Base-by-base conservation (phyloP, 495 filamentous ascomycete species). In the Umbilicaria muhlenbergii region DNA sequence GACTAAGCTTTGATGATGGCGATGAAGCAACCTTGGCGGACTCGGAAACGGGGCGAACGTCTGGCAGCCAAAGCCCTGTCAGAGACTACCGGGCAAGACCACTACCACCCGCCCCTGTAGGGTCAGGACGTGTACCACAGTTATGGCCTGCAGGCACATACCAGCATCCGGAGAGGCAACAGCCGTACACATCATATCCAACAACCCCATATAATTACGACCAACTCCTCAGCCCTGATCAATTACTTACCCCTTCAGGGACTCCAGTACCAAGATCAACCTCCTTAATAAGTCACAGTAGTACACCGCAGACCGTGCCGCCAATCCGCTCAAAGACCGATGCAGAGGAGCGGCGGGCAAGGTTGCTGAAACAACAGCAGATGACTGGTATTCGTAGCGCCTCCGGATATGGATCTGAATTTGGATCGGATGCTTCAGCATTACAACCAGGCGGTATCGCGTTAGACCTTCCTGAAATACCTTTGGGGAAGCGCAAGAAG, bases 321-420 rank as follows among this genome's bases (percentile, higher is more conserved):
- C 87, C 88, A 32, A 81, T 83, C 34, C 77, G 91, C 46, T 94
- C 91, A 5, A 86, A 94, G 65, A 99, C 91, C 15, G 91, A 99
- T 62, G 91, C 91, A 17, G 81, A 91, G 44, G 24, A 28, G 24
- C 24, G 24, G 24, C 67, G 70, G 41, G 64, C 55, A 13, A 73
- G 60, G 67, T 68, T 69, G 34, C 68, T 78, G 38, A 71, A 70
- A 55, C 73, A 73, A 55, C 75, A 81, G 45, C 47, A 64, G 71
- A 38, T 34, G 37, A 5, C 45, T 38, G 32, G 38, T 36, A 35
- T 60, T 65, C 21, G 63, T 58, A 42, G 51, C 54, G 34, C 50
- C 54, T 16, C 57, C 55, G 19, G 54, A 56, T 36, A 46, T 32
- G 33, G 34, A 18, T 39, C 46, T 11, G 58, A 63, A 31, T 53